Percentiles rank a stretch among this genome's conserved stretches.
Conservation (phyloP, 768 basidiomycete genomes). For the Kwoniella europaea region DNA sequence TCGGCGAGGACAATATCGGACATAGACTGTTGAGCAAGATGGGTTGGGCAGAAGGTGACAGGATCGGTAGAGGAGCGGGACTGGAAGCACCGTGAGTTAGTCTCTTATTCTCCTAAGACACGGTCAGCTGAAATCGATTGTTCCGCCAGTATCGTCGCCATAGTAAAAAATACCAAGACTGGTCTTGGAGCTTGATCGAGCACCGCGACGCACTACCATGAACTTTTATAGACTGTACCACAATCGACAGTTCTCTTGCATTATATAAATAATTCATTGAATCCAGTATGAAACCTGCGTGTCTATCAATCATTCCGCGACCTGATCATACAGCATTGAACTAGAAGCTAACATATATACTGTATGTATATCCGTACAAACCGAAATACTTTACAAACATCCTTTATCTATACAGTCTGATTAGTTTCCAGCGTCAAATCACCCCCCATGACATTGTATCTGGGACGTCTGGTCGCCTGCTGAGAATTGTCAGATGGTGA, state of each 20-base stretch:
- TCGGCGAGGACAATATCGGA: conserved; percentile 78
- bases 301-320: too few species aligned
- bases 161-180: conserved; percentile 83
- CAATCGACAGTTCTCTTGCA: neutral
- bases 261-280: neutral
- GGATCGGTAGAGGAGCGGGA: conserved; percentile 71
- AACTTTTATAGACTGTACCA: neutral
- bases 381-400: neutral
- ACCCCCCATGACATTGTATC: neutral
- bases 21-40: conserved; percentile 84
- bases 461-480: neutral
- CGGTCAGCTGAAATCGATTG: conserved; percentile 10
- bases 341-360: too few species aligned
- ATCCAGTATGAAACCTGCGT: neutral
- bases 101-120: neutral
- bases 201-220: neutral
- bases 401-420: too few species aligned
- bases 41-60: conserved; percentile 86
- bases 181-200: conserved; percentile 71
- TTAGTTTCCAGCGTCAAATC: neutral
- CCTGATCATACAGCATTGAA: too few species aligned
- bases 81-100: conserved; percentile 67
- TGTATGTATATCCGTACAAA: neutral
- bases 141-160: conserved; percentile 66
- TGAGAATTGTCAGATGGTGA: neutral